phyloP scores from a whole-genome alignment of 106 monocot species.

The Acorus gramineus region DNA sequence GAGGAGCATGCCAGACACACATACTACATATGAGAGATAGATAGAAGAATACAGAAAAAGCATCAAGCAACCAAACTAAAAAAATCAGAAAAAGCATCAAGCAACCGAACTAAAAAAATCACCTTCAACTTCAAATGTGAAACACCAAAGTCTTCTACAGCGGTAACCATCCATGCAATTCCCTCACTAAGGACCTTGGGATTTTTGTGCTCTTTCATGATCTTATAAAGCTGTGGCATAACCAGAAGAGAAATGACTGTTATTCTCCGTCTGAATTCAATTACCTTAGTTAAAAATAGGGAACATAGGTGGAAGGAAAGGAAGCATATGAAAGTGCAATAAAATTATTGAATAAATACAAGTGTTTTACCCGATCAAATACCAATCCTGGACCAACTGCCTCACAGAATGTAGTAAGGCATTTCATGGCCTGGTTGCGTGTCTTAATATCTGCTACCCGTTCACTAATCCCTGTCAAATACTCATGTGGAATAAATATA shows the following conservation, averaged over 20 bases:
- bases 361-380: slow-evolving; percentile 72
- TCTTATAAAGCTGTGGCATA: slow-evolving; percentile 74
- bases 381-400: slow-evolving; percentile 95
- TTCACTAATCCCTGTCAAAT: slow-evolving; percentile 65
- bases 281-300: not conserved
- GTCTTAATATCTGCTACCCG: slow-evolving; percentile 99
- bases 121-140: slow-evolving; percentile 92
- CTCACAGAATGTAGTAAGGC: slow-evolving; percentile 89
- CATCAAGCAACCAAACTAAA: not conserved
- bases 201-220: slow-evolving; percentile 98
- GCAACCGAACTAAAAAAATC: not conserved
- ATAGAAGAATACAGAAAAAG: not conserved
- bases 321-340: not conserved
- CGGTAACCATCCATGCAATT: slow-evolving; percentile 94
- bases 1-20: not conserved
- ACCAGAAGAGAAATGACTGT: not conserved
- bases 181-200: slow-evolving; percentile 99
- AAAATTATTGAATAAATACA: not conserved
- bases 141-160: slow-evolving; percentile 94
- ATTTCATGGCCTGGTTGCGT: slow-evolving; percentile 91
- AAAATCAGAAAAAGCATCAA: too few species aligned
- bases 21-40: not conserved
- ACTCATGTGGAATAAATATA: too few species aligned
- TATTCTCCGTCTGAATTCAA: too few species aligned
- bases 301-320: not conserved